These are phyloP conservation scores for Schwanniomyces pseudopolymorphus DNA, from an alignment of 805 yeast genomes.

Conservation along the genomic window DNA sequence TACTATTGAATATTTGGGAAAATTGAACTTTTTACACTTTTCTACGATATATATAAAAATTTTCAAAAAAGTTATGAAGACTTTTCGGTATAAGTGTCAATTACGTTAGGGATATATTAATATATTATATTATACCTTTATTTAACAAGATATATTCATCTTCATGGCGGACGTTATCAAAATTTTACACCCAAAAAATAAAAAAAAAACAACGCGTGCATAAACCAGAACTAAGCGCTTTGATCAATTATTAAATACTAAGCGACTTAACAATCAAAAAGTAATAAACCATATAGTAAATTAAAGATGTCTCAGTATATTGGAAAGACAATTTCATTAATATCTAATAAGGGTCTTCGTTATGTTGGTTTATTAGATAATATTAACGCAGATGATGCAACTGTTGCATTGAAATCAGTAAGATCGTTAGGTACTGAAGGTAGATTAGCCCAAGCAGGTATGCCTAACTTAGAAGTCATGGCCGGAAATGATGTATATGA, in stretches of 20 bases:
- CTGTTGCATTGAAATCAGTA: conserved; percentile 79
- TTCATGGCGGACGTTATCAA: neutral
- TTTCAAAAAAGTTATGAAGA: too few relatives aligned
- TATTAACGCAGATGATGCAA: conserved; percentile 86
- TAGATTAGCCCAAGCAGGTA: conserved; percentile 55
- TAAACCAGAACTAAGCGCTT: neutral
- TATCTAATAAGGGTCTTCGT: conserved; percentile 76
- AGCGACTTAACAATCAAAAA: neutral
- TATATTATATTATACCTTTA: too few relatives aligned
- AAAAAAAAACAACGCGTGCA: neutral
- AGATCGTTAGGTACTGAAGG: conserved; percentile 92
- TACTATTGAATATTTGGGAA: too few relatives aligned
- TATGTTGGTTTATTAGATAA: conserved; percentile 87
- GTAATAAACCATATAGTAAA: neutral
- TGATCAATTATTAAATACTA: neutral
- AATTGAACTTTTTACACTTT: too few relatives aligned
- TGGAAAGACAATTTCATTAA: conserved; percentile 83
- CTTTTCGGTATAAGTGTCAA: too few relatives aligned
- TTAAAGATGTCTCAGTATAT: conserved; percentile 80
- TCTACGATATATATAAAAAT: too few relatives aligned
- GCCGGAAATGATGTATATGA: conserved; percentile 71
- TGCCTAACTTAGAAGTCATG: conserved; percentile 67
- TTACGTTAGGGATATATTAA: too few relatives aligned
- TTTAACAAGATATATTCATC: too few relatives aligned
- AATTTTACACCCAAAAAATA: neutral